Conservation (phyloP, 2,329 filamentous ascomycete genomes). For the Aureobasidium zeae region DNA sequence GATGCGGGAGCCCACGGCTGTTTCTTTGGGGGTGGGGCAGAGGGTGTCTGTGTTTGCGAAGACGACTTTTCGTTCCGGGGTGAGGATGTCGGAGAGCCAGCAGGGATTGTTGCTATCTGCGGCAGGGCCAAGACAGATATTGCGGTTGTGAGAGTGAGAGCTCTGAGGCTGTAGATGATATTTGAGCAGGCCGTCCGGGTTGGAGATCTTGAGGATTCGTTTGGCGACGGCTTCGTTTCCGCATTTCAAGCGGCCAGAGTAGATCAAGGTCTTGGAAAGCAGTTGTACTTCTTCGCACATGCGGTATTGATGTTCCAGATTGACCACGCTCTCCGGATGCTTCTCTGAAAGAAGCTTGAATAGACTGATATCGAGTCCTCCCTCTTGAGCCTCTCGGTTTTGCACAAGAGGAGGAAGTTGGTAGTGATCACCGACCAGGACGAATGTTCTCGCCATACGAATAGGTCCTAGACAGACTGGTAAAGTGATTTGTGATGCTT, state of each 20-base stretch:
- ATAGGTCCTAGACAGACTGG: slow-evolving; percentile 92
- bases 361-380: slow-evolving; percentile 82
- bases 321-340: slow-evolving; percentile 80
- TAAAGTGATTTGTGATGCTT: slow-evolving; percentile 93
- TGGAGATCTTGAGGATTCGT: slow-evolving; percentile 58
- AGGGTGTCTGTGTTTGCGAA: slow-evolving; percentile 86
- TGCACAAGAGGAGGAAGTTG: slow-evolving; percentile 90
- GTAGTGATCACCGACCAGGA: slow-evolving; percentile 93
- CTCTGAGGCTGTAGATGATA: slow-evolving; percentile 25
- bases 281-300: slow-evolving; percentile 98
- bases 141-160: slow-evolving; percentile 5
- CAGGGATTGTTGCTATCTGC: slow-evolving; percentile 49
- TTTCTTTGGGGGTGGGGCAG: slow-evolving; percentile 55
- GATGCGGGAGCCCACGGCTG: slow-evolving; percentile 72
- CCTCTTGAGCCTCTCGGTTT: slow-evolving; percentile 75
- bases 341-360: slow-evolving; percentile 89
- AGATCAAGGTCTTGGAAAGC: slow-evolving; percentile 86
- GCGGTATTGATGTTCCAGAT: slow-evolving; percentile 89
- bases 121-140: slow-evolving; percentile 47
- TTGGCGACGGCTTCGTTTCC: slow-evolving; percentile 67
- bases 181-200: slow-evolving; percentile 25
- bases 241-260: slow-evolving; percentile 81
- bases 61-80: slow-evolving; percentile 63
- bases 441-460: slow-evolving; percentile 82
- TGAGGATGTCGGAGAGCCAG: slow-evolving; percentile 66